Evolutionary conservation across 2,329 filamentous ascomycete species (phyloP).

Genomic region (Dothidotthia symphoricarpi): DNA sequence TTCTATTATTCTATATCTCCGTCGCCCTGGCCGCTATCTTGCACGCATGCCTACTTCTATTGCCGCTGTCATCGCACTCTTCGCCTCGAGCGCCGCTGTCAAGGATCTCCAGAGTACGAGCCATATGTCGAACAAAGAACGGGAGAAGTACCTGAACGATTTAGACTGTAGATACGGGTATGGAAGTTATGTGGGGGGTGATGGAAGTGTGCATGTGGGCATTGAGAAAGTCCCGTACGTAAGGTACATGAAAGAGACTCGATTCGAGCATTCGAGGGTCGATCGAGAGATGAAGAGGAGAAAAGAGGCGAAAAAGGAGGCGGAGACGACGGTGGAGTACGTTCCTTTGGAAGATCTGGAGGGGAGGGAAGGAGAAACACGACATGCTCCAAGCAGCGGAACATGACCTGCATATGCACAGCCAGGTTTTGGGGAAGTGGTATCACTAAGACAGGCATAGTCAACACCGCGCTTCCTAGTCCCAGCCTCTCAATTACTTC

Average conservation of each 20-base stretch:
- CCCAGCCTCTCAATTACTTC: too few relatives aligned
- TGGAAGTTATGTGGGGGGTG: constrained; percentile 48
- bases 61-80: constrained; percentile 48
- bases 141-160: constrained; percentile 10
- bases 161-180: constrained; percentile 45
- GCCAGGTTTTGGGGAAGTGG: too few relatives aligned
- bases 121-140: constrained; percentile 9
- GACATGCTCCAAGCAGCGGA: too few relatives aligned
- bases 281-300: constrained; percentile 1
- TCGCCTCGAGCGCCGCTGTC: constrained; percentile 48
- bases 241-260: not conserved
- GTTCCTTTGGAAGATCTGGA: constrained; percentile 1
- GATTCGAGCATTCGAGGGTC: not conserved
- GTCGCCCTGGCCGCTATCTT: constrained; percentile 44
- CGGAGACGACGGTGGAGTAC: constrained; percentile 1
- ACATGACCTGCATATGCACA: too few relatives aligned
- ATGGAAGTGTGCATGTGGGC: constrained; percentile 50
- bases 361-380: too few relatives aligned
- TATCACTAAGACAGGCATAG: too few relatives aligned
- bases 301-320: constrained; percentile 1
- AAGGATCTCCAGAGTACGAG: constrained; percentile 29
- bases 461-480: too few relatives aligned
- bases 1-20: constrained; percentile 44
- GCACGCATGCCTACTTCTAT: constrained; percentile 52
- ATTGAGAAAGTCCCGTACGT: constrained; percentile 50